Base-by-base conservation (phyloP, 2,329 filamentous ascomycete species). In the Cordyceps pruinosa region DNA sequence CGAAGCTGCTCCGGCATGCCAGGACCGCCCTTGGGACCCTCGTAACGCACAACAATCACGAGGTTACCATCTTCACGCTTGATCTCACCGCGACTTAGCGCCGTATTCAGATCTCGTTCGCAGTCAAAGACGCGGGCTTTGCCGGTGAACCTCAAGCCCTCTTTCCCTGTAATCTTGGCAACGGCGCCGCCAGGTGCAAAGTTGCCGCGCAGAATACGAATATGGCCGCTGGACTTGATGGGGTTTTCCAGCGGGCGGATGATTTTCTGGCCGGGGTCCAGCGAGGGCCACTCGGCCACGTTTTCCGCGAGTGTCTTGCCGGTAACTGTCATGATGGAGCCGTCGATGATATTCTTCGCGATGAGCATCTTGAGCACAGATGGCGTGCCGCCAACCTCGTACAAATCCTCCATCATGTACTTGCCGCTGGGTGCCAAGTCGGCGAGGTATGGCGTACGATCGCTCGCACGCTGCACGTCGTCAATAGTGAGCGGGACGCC, bases 1-100 rank as follows among this genome's bases (percentile, higher is more conserved):
- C 88, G 90, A 45, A 97, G 81, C 73, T 96, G 91, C 73, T 97
- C 93, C 2, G 92, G 93, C 93, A 97, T 97, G 44, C 93, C 93
- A 0, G 93, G 93, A 0, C 93, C 93, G 61, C 93, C 93, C 69
- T 90, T 92, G 13, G 93, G 93, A 0, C 93, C 93, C 70, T 97
- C 93, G 69, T 97, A 97, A 23, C 93, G 86, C 55, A 97, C 91
- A 32, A 97, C 85, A 28, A 97, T 77, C 21, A 97, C 93, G 15
- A 96, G 80, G 68, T 95, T 94, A 67, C 94, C 90, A 59, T 75
- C 74, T 19, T 73, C 70, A 21, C 67, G 64, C 35, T 63, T 68
- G 69, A 81, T 79, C 7, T 83, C 83, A 35, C 84, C 83, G 1
- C 84, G 82, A 47, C 90, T 88, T 50, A 97, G 78, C 0, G 92